Conservation (phyloP, 2,329 filamentous ascomycete species). For the Penicillium sclerotiorum region DNA sequence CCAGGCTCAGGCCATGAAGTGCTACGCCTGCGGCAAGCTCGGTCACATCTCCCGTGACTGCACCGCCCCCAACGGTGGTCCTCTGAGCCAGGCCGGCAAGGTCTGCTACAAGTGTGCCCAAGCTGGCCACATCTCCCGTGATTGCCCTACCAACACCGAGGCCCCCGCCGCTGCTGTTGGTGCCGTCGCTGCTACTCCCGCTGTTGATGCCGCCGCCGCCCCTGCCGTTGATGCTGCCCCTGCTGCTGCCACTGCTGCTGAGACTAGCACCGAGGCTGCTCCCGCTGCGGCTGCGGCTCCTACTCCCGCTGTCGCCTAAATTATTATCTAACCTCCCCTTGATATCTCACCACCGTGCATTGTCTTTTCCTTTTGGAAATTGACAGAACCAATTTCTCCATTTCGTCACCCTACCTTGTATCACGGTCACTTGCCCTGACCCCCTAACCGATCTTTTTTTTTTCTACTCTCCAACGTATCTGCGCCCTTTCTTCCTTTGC, state of each 20-base stretch:
- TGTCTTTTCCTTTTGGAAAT: conserved; percentile 12
- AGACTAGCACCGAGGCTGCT: too few species aligned
- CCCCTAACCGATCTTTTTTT: conserved; percentile 25
- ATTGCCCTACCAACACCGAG: conserved; percentile 76
- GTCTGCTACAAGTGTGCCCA: conserved; percentile 98
- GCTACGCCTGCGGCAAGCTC: conserved; percentile 94
- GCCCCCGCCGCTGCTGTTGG: conserved; percentile 43
- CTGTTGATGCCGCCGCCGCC: conserved; percentile 25
- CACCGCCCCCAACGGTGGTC: conserved; percentile 93
- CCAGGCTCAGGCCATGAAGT: conserved; percentile 98
- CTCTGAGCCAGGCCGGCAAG: conserved; percentile 94
- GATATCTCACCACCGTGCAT: conserved; percentile 18
- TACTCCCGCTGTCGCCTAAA: conserved; percentile 50
- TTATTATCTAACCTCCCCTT: conserved; percentile 4
- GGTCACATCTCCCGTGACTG: conserved; percentile 94
- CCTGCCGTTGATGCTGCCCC: conserved; percentile 35
- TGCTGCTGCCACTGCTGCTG: conserved; percentile 20
- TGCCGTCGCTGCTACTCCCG: conserved; percentile 37
- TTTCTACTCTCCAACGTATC: conserved; percentile 25
- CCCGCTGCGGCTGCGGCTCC: conserved; percentile 46
- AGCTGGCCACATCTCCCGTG: conserved; percentile 92
- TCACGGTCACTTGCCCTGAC: conserved; percentile 33
- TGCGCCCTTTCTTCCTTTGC: conserved; percentile 37
- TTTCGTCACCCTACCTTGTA: conserved; percentile 28
- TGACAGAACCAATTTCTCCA: conserved; percentile 22